Base-by-base conservation (phyloP, 352 stramenopile genomes). In the Globisporangium uncinulatum region DNA sequence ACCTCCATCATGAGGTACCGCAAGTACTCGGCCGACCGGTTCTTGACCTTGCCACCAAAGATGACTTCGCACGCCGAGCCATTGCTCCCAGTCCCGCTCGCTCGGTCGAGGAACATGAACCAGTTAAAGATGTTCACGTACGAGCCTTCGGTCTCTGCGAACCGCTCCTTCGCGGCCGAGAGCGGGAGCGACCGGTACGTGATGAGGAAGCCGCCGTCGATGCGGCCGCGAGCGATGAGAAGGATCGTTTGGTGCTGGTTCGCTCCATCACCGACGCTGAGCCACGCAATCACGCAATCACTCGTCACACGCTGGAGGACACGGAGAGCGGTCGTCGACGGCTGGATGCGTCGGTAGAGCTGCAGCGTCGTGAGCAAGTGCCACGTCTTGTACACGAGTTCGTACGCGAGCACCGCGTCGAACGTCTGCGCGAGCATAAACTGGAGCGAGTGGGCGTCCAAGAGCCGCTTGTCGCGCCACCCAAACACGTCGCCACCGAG, bases 321-420 rank as follows among this genome's bases (percentile, higher is more conserved):
- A 41, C 72, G 60, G 15, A 87, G 61, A 54, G 72, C 66, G 31
- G 69, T 61, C n/a, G 74, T 79, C n/a, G 62, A 63, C 24, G 76
- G 77, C 61, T 89, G 79, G 67, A 89, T 86, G 44, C 70, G 69
- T 0, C 64, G 73, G 46, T 89, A 89, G 4, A 75, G 31, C 13
- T 70, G 61, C 19, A 79, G 54, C 43, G 72, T 65, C 10, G 79
- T 89, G 14, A 89, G 65, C 65, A 89, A 54, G 29, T 67, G 56
- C 76, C 76, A 89, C 51, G 79, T 89, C 61, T 86, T 86, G 60
- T 85, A 73, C 60, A 89, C 73, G 29, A 89, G 65, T 42, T 84
- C 71, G 11, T 67, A 59, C 4, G 77, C 39, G 9, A 73, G 65
- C 19, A 76, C 75, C 10, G 63, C 65, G 42, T 69, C 52, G 34